phyloP scores from a whole-genome alignment of 192 early-diverging fungal genomes.

The Pecoramyces ruminantium region DNA sequence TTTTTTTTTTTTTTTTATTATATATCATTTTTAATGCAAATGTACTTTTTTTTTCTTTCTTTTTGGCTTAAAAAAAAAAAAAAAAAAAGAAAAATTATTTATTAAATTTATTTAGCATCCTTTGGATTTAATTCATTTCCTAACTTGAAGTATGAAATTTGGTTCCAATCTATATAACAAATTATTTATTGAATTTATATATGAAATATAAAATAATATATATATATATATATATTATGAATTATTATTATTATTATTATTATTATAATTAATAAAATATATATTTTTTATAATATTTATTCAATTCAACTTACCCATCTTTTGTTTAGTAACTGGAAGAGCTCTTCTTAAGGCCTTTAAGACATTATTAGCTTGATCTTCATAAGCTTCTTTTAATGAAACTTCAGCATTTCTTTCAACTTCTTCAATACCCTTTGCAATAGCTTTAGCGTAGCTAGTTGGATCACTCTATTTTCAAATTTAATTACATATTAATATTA shows the following conservation, averaged over 20 bases:
- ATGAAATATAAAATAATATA: neutral
- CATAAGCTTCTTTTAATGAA: constrained; percentile 65
- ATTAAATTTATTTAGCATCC: too few relatives aligned
- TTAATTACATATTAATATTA: too few relatives aligned
- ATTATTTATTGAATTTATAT: neutral
- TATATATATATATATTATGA: neutral
- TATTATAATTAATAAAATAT: neutral
- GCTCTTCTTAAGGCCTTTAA: constrained; percentile 83
- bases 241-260: too few relatives aligned
- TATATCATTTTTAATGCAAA: too few relatives aligned
- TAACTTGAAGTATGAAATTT: too few relatives aligned
- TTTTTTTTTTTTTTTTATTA: too few relatives aligned
- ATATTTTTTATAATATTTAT: neutral
- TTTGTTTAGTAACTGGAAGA: constrained; percentile 77
- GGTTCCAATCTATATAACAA: neutral
- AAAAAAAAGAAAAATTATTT: too few relatives aligned
- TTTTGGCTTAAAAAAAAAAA: too few relatives aligned
- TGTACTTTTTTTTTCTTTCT: too few relatives aligned
- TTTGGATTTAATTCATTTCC: too few relatives aligned
- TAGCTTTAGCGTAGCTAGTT: constrained; percentile 18
- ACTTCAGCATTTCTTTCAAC: constrained; percentile 70
- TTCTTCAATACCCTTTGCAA: constrained; percentile 48
- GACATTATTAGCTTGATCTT: constrained; percentile 62
- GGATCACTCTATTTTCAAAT: constrained; percentile 12
- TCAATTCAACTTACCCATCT: constrained; percentile 20